These are phyloP conservation scores for Leccinum angustisporum DNA, from an alignment of 1,284 basidiomycete genomes.

Conservation along the genomic window DNA sequence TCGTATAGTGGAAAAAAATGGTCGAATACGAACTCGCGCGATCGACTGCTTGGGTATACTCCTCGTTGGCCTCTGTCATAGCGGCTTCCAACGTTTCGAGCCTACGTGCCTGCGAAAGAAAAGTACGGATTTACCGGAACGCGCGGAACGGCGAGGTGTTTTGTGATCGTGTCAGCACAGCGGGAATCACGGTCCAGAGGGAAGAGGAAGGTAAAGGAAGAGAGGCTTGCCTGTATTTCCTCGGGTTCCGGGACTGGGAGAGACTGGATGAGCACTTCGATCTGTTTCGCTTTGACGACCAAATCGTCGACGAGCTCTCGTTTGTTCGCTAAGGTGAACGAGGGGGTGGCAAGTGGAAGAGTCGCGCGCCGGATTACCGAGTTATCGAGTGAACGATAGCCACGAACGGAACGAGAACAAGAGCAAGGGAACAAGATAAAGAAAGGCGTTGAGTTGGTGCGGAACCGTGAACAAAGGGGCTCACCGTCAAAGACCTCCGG, in stretches of 20 bases:
- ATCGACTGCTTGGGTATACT: constrained; percentile 68
- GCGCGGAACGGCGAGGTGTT: neutral
- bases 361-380: neutral
- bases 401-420: neutral
- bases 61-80: constrained; percentile 68
- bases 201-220: neutral
- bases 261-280: constrained; percentile 76
- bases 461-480: neutral
- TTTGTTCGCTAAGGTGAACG: constrained; percentile 57
- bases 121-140: neutral
- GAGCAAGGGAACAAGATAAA: neutral
- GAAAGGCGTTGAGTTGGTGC: neutral
- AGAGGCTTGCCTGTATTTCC: constrained; percentile 57
- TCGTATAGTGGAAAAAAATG: neutral
- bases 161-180: neutral
- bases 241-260: constrained; percentile 74
- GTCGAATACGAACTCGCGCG: constrained; percentile 61
- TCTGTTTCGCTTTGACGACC: constrained; percentile 80
- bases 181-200: neutral
- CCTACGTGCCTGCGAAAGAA: constrained; percentile 51
- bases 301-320: constrained; percentile 78
- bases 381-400: neutral
- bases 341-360: too few species aligned
- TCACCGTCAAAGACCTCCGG: constrained; percentile 66
- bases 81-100: constrained; percentile 63